Conservation (phyloP, 352 stramenopile genomes). For the Globisporangium recalcitrans region DNA sequence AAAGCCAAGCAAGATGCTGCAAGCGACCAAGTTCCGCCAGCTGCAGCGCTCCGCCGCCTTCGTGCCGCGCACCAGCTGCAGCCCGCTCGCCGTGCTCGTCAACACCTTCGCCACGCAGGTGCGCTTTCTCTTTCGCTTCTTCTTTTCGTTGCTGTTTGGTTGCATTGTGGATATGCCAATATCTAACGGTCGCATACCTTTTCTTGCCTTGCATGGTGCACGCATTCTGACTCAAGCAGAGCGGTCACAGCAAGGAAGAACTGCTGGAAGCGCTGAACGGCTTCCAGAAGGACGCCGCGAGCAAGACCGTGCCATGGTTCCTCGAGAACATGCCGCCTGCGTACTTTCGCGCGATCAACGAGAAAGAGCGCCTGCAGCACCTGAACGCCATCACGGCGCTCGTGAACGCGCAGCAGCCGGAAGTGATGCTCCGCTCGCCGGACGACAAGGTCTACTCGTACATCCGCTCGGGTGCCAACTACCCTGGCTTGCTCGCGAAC, state of each 20-base stretch:
- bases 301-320: slow-evolving; percentile 84
- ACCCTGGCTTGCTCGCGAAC: slow-evolving; percentile 64
- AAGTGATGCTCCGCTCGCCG: slow-evolving; percentile 75
- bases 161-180: background rate
- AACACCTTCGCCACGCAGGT: slow-evolving; percentile 45
- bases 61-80: slow-evolving; percentile 20
- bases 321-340: slow-evolving; percentile 85
- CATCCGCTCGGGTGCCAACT: slow-evolving; percentile 77
- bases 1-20: slow-evolving; percentile 64
- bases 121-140: background rate
- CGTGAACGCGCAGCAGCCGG: slow-evolving; percentile 65
- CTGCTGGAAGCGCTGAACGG: slow-evolving; percentile 53
- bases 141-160: background rate
- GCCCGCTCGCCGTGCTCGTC: slow-evolving; percentile 30
- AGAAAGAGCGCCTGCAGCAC: slow-evolving; percentile 83
- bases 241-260: slow-evolving; percentile 35
- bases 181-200: slow-evolving; percentile 1
- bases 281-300: slow-evolving; percentile 62
- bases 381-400: slow-evolving; percentile 85
- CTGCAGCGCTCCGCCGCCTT: slow-evolving; percentile 35
- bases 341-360: slow-evolving; percentile 86
- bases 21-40: slow-evolving; percentile 54
- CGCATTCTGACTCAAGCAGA: slow-evolving; percentile 7
- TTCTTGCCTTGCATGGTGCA: background rate
- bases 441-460: slow-evolving; percentile 79